These are phyloP conservation scores for Bruguiera parviflora DNA, from an alignment of 345 rosid species.

Conservation along the genomic window DNA sequence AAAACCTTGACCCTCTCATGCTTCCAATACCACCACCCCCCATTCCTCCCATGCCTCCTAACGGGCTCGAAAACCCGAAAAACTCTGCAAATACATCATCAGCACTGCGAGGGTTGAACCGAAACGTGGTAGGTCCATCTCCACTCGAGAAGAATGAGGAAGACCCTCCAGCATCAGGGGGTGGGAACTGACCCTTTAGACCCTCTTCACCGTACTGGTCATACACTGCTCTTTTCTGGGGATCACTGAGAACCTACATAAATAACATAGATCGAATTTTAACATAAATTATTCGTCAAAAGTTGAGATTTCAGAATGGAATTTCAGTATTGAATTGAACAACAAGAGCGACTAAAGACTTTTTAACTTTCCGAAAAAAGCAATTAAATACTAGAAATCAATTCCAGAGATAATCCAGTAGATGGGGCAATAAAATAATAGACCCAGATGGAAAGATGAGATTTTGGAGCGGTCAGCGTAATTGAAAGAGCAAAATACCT, in stretches of 20 bases:
- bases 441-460: too few relatives aligned
- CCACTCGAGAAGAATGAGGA: conserved; percentile 20
- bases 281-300: neutral
- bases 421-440: too few relatives aligned
- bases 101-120: conserved; percentile 27
- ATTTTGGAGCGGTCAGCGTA: too few relatives aligned
- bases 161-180: conserved; percentile 14
- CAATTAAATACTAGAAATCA: too few relatives aligned
- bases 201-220: conserved; percentile 36
- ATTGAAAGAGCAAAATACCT: conserved; percentile 7
- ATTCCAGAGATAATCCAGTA: too few relatives aligned
- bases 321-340: too few relatives aligned
- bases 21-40: conserved; percentile 16
- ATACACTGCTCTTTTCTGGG: conserved; percentile 25
- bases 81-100: conserved; percentile 23
- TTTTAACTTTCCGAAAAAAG: too few relatives aligned
- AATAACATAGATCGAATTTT: neutral
- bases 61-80: conserved; percentile 22
- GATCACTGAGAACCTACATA: conserved; percentile 26
- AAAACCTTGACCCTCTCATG: conserved; percentile 14
- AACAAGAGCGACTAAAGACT: too few relatives aligned
- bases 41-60: conserved; percentile 17
- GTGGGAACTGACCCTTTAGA: conserved; percentile 25
- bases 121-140: conserved; percentile 15
- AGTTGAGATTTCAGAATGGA: neutral